phyloP scores from a whole-genome alignment of 2,329 filamentous ascomycete genomes.

The Pseudogymnoascus sp. region DNA sequence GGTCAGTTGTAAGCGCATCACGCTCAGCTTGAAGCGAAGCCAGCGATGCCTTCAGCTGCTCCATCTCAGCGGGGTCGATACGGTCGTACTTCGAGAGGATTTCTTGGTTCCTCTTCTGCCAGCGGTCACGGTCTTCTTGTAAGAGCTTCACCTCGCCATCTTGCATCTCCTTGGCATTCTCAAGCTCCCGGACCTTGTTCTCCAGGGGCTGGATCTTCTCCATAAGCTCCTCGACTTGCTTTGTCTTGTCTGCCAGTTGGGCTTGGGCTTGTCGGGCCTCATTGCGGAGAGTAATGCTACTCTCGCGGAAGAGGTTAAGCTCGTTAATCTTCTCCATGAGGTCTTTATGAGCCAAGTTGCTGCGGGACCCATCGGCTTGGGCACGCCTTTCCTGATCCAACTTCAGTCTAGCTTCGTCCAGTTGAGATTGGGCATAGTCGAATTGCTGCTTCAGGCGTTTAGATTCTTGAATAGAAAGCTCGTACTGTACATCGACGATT shows the following conservation, averaged over 20 bases:
- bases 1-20: slow-evolving; percentile 36
- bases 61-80: slow-evolving; percentile 87
- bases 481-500: slow-evolving; percentile 93
- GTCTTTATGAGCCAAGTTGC: slow-evolving; percentile 74
- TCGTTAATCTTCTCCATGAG: slow-evolving; percentile 93
- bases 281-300: slow-evolving; percentile 81
- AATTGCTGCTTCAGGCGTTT: slow-evolving; percentile 87
- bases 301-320: slow-evolving; percentile 91
- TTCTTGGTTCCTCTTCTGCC: slow-evolving; percentile 92
- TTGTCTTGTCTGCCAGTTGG: slow-evolving; percentile 66
- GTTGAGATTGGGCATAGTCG: slow-evolving; percentile 75
- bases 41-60: slow-evolving; percentile 76
- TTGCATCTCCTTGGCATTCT: slow-evolving; percentile 63
- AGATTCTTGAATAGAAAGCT: slow-evolving; percentile 78
- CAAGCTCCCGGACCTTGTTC: slow-evolving; percentile 70
- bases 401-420: slow-evolving; percentile 83
- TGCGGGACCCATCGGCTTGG: slow-evolving; percentile 65
- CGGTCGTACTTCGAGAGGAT: slow-evolving; percentile 95
- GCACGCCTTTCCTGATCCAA: slow-evolving; percentile 81
- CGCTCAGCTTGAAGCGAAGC: slow-evolving; percentile 58
- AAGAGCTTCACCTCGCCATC: slow-evolving; percentile 77
- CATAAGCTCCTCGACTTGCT: slow-evolving; percentile 67
- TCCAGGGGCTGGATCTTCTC: slow-evolving; percentile 75
- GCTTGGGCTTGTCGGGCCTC: slow-evolving; percentile 75
- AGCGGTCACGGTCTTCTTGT: slow-evolving; percentile 84